A percentile compares a stretch with the other conserved stretches of the same genome.
These are phyloP conservation scores for Paxillus ammoniavirescens DNA, from an alignment of 768 basidiomycete genomes.

Conservation along the genomic window DNA sequence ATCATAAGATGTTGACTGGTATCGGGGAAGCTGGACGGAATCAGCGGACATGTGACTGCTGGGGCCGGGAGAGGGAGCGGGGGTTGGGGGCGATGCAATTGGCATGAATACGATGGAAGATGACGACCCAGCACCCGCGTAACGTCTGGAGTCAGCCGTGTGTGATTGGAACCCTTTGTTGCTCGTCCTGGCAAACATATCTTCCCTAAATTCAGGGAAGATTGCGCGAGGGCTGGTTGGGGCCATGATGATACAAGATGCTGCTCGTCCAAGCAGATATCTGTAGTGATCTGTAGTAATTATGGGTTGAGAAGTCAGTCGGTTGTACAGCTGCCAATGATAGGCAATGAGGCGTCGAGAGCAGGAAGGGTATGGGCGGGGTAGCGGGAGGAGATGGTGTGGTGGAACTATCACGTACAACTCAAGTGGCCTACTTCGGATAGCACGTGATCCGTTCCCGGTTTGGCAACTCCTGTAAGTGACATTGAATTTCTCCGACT, in stretches of 20 bases:
- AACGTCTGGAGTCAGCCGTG: conserved; percentile 14
- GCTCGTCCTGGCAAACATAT: conserved; percentile 4
- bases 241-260: conserved; percentile 5
- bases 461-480: conserved; percentile 2
- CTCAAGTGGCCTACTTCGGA: too few species aligned
- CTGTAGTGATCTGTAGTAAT: not conserved
- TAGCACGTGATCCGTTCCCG: conserved; percentile 11
- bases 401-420: too few species aligned
- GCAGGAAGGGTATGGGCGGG: too few species aligned
- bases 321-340: not conserved
- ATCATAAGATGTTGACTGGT: conserved; percentile 14
- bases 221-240: conserved; percentile 4
- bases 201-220: conserved; percentile 10
- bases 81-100: conserved; percentile 57
- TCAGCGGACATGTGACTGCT: conserved; percentile 46
- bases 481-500: not conserved
- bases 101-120: conserved; percentile 48
- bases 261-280: not conserved
- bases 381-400: too few species aligned
- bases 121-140: conserved; percentile 13
- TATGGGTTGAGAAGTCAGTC: not conserved
- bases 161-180: conserved; percentile 11
- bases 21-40: conserved; percentile 19
- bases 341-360: too few species aligned
- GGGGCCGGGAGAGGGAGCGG: conserved; percentile 58